phyloP scores from a whole-genome alignment of 306 rosid species.

The Dryas drummondii region DNA sequence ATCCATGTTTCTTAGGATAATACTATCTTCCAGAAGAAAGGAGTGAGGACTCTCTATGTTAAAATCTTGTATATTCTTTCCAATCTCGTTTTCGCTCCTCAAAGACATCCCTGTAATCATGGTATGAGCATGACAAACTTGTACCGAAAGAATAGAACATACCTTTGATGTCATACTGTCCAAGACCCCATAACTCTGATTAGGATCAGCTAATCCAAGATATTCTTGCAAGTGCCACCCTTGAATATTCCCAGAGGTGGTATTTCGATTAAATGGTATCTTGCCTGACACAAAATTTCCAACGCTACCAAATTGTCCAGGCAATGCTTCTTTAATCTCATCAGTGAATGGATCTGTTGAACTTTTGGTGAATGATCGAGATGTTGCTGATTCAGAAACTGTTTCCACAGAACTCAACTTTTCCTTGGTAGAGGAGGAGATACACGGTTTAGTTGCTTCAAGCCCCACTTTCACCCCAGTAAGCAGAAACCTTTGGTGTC shows the following conservation, averaged over 20 bases:
- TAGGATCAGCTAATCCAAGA: conserved; percentile 9
- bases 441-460: conserved; percentile 26
- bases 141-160: neutral
- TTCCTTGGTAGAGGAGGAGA: neutral
- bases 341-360: neutral
- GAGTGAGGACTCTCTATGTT: too few relatives aligned
- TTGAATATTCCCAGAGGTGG: neutral
- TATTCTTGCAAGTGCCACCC: conserved; percentile 2
- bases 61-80: neutral
- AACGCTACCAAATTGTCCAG: neutral
- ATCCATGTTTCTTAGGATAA: too few relatives aligned
- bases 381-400: neutral
- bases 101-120: neutral
- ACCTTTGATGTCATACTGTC: conserved; percentile 1
- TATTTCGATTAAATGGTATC: neutral
- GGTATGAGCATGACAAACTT: neutral
- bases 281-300: neutral
- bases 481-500: conserved; percentile 33
- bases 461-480: conserved; percentile 34
- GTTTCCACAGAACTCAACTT: neutral
- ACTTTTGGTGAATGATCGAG: neutral
- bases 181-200: conserved; percentile 5
- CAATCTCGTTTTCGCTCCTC: neutral
- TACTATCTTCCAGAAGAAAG: too few relatives aligned
- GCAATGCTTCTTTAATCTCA: neutral